Base-by-base conservation (phyloP, 805 yeast genomes). In the Torulaspora gathmanii region DNA sequence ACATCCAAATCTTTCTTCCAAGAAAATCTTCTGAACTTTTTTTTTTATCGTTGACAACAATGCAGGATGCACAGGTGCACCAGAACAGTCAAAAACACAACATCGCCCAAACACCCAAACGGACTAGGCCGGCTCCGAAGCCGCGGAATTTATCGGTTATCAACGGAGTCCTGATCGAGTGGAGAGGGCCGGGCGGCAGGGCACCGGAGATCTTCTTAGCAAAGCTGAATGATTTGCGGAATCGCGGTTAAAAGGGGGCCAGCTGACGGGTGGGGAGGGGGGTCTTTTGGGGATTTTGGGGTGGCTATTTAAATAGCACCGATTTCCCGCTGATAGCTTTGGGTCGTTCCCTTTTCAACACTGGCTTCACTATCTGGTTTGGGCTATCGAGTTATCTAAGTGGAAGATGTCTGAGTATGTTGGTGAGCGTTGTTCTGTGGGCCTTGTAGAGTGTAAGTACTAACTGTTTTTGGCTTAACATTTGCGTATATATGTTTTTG, bases 331-430 rank as follows among this genome's bases (percentile, higher is more conserved):
- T 38, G 22, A 13, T 38, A 17, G 19, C 16, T 20, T 29, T 22
- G 12, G 11, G 19, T 23, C 19, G 12, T 28, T n/a, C 34, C 16
- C n/a, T 8, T 27, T 33, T 28, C 35, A 19, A 6, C 12, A 6
- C 8, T 6, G 3, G 3, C 16, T 7, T 17, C 17, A 4, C 6
- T 22, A 22, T 3, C 8, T 6, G 4, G 25, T 22, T 12, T 19
- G 23, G 19, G 8, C n/a, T 19, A 16, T 10, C 19, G 22, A 7
- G 25, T 20, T 16, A 26, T 19, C n/a, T 10, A 25, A 25, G 10
- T 26, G 20, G 16, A 28, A 15, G 31, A 48, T 48, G 51, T 48
- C 51, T 41, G 51, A 48, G 51, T 48, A 48, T 48, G 51, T 48
- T 22, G 25, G 25, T 10, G 8, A 10, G 25, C 25, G 25, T 22